phyloP scores from a whole-genome alignment of 208 protist genomes.

The Leptomonas pyrrhocoris region DNA sequence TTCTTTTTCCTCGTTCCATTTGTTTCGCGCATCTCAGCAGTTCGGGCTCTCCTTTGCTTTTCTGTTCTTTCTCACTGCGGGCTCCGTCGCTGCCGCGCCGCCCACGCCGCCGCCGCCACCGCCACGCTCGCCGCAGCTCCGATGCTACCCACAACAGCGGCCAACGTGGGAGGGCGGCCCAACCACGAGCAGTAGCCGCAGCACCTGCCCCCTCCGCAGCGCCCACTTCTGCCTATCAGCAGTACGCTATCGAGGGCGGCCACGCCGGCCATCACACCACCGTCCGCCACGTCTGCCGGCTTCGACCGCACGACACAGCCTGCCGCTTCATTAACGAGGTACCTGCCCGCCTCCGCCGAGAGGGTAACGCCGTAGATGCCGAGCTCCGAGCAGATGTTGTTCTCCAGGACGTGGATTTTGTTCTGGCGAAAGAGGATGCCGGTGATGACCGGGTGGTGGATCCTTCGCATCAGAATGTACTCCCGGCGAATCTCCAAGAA shows the following conservation, averaged over 20 bases:
- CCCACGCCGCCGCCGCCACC: neutral
- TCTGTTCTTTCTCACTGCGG: neutral
- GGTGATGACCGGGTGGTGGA: slow-evolving; percentile 57
- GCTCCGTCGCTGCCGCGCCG: neutral
- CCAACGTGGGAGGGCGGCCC: neutral
- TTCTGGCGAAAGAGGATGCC: slow-evolving; percentile 65
- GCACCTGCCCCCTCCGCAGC: neutral
- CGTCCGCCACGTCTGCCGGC: slow-evolving; percentile 86
- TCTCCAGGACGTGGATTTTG: slow-evolving; percentile 50
- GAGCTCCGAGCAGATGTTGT: slow-evolving; percentile 85
- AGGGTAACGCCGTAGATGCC: slow-evolving; percentile 88
- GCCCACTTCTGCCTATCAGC: slow-evolving; percentile 8
- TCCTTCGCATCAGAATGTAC: slow-evolving; percentile 93
- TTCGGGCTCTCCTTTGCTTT: neutral
- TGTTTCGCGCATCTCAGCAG: too few relatives aligned
- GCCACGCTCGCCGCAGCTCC: neutral
- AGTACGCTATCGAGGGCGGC: slow-evolving; percentile 88
- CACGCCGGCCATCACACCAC: slow-evolving; percentile 94
- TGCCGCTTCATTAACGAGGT: slow-evolving; percentile 57
- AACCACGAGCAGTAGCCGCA: too few relatives aligned
- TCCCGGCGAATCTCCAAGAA: slow-evolving; percentile 68
- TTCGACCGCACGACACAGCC: slow-evolving; percentile 95
- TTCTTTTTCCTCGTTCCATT: too few relatives aligned
- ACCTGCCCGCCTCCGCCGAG: slow-evolving; percentile 29
- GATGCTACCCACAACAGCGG: neutral